Evolutionary conservation across 2,329 filamentous ascomycete species (phyloP).

Genomic region (Aspergillus fumigatiaffinis): DNA sequence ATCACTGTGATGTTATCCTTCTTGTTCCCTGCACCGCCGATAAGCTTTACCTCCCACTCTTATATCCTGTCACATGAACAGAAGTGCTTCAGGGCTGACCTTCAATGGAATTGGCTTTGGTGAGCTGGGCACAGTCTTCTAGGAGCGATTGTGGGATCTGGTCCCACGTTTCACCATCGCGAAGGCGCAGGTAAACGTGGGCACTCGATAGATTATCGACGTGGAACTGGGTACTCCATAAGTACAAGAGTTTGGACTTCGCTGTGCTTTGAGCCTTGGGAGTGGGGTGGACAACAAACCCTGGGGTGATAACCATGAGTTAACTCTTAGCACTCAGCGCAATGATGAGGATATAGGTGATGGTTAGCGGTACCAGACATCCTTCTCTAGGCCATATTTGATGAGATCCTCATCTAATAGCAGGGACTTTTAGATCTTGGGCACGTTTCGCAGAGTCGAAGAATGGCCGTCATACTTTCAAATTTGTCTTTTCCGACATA

Average conservation of each 20-base stretch:
- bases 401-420: conserved; percentile 87
- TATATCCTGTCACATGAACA: neutral
- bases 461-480: conserved; percentile 66
- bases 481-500: conserved; percentile 99
- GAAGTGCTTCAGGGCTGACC: conserved; percentile 47
- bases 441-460: conserved; percentile 1
- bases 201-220: conserved; percentile 95
- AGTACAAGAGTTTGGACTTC: neutral
- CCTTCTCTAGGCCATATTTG: conserved; percentile 88
- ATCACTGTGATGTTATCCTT: conserved; percentile 96
- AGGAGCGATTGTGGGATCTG: conserved; percentile 69
- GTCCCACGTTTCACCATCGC: conserved; percentile 78
- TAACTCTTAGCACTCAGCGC: neutral
- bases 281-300: conserved; percentile 23
- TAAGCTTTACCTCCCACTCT: conserved; percentile 11
- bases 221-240: conserved; percentile 65
- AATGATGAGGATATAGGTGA: neutral
- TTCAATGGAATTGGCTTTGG: conserved; percentile 98
- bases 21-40: conserved; percentile 70
- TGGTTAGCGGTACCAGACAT: conserved; percentile 68
- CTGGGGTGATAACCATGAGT: conserved; percentile 14
- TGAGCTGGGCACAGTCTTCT: conserved; percentile 89
- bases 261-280: neutral
- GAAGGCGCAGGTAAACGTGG: conserved; percentile 88
- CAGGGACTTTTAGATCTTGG: conserved; percentile 11